Percentiles rank a stretch among this genome's conserved stretches.
Evolutionary conservation across 176 grass and related monocot species (phyloP).

Genomic region (Cenchrus americanus): DNA sequence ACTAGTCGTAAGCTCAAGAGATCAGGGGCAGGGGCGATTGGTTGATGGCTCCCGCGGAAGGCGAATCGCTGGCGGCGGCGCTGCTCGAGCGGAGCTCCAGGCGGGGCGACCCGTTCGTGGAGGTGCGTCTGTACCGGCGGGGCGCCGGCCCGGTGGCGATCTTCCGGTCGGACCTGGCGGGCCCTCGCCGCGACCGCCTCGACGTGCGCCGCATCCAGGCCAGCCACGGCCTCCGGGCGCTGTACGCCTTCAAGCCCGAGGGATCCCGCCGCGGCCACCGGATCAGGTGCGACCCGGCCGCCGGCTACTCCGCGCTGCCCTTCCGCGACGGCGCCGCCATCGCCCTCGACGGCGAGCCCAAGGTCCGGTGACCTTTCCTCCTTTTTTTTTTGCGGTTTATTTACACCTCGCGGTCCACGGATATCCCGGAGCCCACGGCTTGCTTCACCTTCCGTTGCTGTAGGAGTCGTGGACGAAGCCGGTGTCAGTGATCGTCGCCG

Average conservation of each 20-base stretch:
- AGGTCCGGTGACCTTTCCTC: conserved; percentile 30
- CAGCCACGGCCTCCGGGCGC: conserved; percentile 49
- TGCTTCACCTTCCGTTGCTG: background rate
- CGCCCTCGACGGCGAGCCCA: conserved; percentile 72
- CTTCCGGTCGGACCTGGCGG: conserved; percentile 56
- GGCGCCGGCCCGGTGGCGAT: conserved; percentile 53
- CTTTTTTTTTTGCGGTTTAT: conserved; percentile 21
- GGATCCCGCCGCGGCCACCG: conserved; percentile 48
- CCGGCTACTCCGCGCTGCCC: conserved; percentile 52
- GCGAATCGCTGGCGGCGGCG: conserved; percentile 26
- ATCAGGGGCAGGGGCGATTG: background rate
- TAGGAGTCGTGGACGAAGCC: conserved; percentile 67
- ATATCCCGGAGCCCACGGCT: background rate
- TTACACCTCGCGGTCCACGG: background rate
- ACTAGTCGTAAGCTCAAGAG: background rate
- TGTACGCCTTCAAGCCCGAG: conserved; percentile 65
- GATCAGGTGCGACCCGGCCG: conserved; percentile 53
- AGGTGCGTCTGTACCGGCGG: conserved; percentile 68
- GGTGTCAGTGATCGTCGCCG: conserved; percentile 50
- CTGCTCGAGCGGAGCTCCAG: conserved; percentile 30
- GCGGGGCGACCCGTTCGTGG: conserved; percentile 46
- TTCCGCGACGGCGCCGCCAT: conserved; percentile 69
- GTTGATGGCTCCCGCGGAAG: background rate
- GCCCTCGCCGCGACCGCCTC: conserved; percentile 58
- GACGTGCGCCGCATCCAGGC: conserved; percentile 65